Percentiles rank a stretch among this genome's conserved stretches.
These are phyloP conservation scores for Globisporangium perplexum DNA, from an alignment of 352 stramenopile species.

Conservation along the genomic window DNA sequence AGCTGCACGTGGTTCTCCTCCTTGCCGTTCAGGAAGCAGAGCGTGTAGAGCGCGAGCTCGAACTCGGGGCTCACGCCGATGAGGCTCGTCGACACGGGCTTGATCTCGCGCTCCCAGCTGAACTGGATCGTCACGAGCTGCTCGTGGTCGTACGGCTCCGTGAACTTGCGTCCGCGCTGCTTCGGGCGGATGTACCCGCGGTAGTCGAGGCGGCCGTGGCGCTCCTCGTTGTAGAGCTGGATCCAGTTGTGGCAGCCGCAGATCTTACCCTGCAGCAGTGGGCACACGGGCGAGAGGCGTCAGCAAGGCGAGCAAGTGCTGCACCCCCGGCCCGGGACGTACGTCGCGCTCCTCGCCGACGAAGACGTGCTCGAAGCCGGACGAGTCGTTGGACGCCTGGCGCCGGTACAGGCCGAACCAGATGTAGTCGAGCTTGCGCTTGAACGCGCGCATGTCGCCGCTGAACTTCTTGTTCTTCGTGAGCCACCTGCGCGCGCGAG, in stretches of 20 bases:
- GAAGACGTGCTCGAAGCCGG: slow-evolving; percentile 97
- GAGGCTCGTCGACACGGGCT: slow-evolving; percentile 90
- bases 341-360: slow-evolving; percentile 94
- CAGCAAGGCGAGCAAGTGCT: background rate
- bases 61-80: slow-evolving; percentile 95
- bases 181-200: slow-evolving; percentile 90
- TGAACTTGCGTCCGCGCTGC: slow-evolving; percentile 58
- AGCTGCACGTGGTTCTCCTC: slow-evolving; percentile 86
- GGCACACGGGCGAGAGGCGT: background rate
- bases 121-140: slow-evolving; percentile 95
- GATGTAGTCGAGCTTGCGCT: slow-evolving; percentile 91
- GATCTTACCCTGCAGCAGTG: slow-evolving; percentile 60
- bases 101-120: slow-evolving; percentile 83
- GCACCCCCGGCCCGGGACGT: slow-evolving; percentile 8
- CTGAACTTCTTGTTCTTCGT: slow-evolving; percentile 82
- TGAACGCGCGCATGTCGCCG: slow-evolving; percentile 70
- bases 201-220: slow-evolving; percentile 91
- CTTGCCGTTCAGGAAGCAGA: slow-evolving; percentile 91
- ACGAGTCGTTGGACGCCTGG: slow-evolving; percentile 84
- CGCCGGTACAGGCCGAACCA: slow-evolving; percentile 95
- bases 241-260: slow-evolving; percentile 97
- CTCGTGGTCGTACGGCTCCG: slow-evolving; percentile 81
- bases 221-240: slow-evolving; percentile 95
- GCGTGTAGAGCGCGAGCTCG: slow-evolving; percentile 95
- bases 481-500: slow-evolving; percentile 41